phyloP scores from a whole-genome alignment of 176 grass and related monocot genomes.

The Avena atlantica region DNA sequence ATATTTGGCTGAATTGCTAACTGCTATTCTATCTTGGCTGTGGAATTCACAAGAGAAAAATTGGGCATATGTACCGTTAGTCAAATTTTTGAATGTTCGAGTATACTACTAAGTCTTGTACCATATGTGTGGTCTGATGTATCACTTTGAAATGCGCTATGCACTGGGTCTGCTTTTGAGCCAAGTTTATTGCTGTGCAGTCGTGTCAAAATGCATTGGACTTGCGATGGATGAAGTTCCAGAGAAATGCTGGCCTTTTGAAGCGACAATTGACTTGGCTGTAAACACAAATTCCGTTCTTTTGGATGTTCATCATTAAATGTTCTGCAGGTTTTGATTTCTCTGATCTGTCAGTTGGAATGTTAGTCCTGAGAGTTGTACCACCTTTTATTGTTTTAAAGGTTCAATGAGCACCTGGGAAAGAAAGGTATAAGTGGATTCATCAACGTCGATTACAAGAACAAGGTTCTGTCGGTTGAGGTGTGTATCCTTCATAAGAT shows the following conservation, averaged over 20 bases:
- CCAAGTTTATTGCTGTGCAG: slow-evolving; percentile 48
- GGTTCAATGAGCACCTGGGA: slow-evolving; percentile 93
- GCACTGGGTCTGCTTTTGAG: slow-evolving; percentile 18
- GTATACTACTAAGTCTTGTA: background rate
- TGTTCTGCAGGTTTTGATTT: slow-evolving; percentile 14
- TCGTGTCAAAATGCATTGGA: slow-evolving; percentile 82
- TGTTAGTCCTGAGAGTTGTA: slow-evolving; percentile 27
- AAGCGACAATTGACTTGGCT: slow-evolving; percentile 91
- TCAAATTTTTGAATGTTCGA: slow-evolving; percentile 21
- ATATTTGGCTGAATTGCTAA: slow-evolving; percentile 5
- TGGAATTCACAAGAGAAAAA: background rate
- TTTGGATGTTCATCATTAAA: slow-evolving; percentile 12
- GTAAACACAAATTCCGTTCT: slow-evolving; percentile 55
- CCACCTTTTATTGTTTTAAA: slow-evolving; percentile 43
- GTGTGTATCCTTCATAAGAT: slow-evolving; percentile 44
- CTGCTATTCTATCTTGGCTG: background rate
- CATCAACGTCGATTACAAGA: slow-evolving; percentile 85
- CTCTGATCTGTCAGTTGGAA: background rate
- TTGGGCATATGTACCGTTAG: background rate
- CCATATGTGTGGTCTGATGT: slow-evolving; percentile 9
- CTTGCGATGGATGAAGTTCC: slow-evolving; percentile 81
- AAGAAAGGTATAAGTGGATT: slow-evolving; percentile 90
- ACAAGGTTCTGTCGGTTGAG: slow-evolving; percentile 80
- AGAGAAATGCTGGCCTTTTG: slow-evolving; percentile 81
- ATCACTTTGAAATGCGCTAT: background rate